Base-by-base conservation (phyloP, 129 eudicot genomes). In the Sambucus nigra region DNA sequence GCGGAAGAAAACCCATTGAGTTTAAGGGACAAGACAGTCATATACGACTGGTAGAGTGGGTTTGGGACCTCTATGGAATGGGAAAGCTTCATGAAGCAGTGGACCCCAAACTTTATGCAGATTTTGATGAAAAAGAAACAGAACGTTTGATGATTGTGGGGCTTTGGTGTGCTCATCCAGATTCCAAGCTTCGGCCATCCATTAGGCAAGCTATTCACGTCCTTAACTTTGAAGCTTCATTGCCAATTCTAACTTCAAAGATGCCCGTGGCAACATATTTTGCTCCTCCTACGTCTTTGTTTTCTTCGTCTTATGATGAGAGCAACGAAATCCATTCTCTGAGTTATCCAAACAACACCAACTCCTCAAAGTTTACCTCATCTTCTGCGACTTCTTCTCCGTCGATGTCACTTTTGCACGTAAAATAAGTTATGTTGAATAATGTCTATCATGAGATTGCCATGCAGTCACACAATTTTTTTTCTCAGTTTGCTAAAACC, bases 381-480 rank as follows among this genome's bases (percentile, higher is more conserved):
- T 42, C 48, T 42, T 42, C 48, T 42, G 48, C 48, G 5, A 6
- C 48, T 42, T 42, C 48, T 42, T 42, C 48, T 42, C 48, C 48
- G 2, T 42, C 48, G 7, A 20, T 20, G 0, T 14, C 48, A 16
- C 48, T 42, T 42, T 42, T 42, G 48, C 4, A 42, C 48, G 10
- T 11, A 31, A 31, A 31, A 42, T n/a, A 42, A 14, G 19, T 42
- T 35, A 35, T 7, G 8, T 35, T 35, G 13, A 35, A 35, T 12
- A 35, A 35, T 35, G 1, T 35, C 42, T 35, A 35, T 12, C 42
- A 35, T 35, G n/a, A n/a, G n/a, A 35, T 35, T 35, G 1, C 13
- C 42, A 35, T 2, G 42, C 35, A 35, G 42, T 35, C 2, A 7
- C 42, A 35, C 13, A 1, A 35, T 35, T 7, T 35, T 35, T 35